Base-by-base conservation (phyloP, 768 basidiomycete genomes). In the Cystofilobasidium bisporidii region DNA sequence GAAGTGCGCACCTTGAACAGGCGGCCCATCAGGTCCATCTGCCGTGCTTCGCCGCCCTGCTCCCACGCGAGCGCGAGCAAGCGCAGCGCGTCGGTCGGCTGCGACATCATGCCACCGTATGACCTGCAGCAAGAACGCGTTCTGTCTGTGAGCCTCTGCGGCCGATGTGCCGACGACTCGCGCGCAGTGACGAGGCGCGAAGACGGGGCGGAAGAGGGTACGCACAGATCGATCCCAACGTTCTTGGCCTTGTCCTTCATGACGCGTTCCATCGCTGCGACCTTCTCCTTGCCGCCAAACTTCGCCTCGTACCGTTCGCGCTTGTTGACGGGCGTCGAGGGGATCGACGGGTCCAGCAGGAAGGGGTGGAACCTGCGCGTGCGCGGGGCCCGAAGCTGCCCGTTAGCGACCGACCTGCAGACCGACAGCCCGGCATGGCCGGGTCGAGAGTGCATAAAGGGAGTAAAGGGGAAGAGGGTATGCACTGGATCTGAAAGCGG, bases 71-170 rank as follows among this genome's bases (percentile, higher is more conserved):
- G 86, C 64, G 83, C 82, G 36, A 85, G 80, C 32, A 91, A 79
- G 15, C 88, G 82, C 75, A 90, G 89, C 12, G 86, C 86, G 24
- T 80, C 78, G 43, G 81, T 84, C n/a, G 88, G 86, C 72, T 84
- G 83, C 63, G 82, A 80, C 70, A 89, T 80, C 18, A 80, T 79
- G 24, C 87, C 87, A 20, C 79, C 80, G 72, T 84, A 84, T 5
- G 79, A 78, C 62, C 87, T 88, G 55, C 45, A 15, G 9, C n/a
- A n/a, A n/a, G n/a, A n/a, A n/a, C n/a, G n/a, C n/a, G n/a, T n/a
- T n/a, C n/a, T n/a, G n/a, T n/a, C n/a, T n/a, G n/a, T n/a, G n/a
- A n/a, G n/a, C n/a, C n/a, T n/a, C n/a, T n/a, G n/a, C n/a, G n/a
- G n/a, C n/a, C n/a, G n/a, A n/a, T n/a, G n/a, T n/a, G n/a, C n/a